phyloP scores from a whole-genome alignment of 495 filamentous ascomycete genomes.

The Xylaria curta region DNA sequence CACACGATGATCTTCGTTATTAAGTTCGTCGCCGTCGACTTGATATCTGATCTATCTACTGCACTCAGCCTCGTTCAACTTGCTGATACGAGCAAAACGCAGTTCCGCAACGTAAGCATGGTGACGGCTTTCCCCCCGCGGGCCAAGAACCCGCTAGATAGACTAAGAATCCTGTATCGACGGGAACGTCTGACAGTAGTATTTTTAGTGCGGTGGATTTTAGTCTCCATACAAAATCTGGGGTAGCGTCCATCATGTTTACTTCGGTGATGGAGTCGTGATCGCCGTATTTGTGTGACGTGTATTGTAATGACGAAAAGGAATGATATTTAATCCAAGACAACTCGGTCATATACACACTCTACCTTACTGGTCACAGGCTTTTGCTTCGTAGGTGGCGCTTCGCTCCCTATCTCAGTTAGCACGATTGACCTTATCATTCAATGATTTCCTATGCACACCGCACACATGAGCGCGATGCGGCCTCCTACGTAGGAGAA shows the following conservation, averaged over 20 bases:
- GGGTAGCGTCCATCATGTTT: not conserved
- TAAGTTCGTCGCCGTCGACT: not conserved
- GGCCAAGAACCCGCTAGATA: conserved; percentile 1
- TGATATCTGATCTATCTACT: not conserved
- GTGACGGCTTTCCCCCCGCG: not conserved
- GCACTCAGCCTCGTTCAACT: not conserved
- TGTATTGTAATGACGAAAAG: not conserved
- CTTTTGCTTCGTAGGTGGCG: not conserved
- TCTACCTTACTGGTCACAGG: not conserved
- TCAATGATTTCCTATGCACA: too few species aligned
- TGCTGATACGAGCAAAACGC: not conserved
- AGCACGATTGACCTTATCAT: too few species aligned
- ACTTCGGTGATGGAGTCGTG: not conserved
- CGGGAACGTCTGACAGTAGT: not conserved
- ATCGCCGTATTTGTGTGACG: not conserved
- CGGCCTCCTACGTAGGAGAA: too few species aligned
- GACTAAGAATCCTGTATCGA: not conserved
- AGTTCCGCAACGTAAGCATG: not conserved
- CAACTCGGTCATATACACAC: not conserved
- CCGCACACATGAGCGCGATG: too few species aligned
- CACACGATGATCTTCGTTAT: not conserved
- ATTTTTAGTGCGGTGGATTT: not conserved
- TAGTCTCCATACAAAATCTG: not conserved
- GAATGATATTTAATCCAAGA: not conserved
- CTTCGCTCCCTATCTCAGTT: not conserved